Evolutionary conservation across 1,284 basidiomycete genomes (phyloP).

Genomic region (Cryptococcus sp.): DNA sequence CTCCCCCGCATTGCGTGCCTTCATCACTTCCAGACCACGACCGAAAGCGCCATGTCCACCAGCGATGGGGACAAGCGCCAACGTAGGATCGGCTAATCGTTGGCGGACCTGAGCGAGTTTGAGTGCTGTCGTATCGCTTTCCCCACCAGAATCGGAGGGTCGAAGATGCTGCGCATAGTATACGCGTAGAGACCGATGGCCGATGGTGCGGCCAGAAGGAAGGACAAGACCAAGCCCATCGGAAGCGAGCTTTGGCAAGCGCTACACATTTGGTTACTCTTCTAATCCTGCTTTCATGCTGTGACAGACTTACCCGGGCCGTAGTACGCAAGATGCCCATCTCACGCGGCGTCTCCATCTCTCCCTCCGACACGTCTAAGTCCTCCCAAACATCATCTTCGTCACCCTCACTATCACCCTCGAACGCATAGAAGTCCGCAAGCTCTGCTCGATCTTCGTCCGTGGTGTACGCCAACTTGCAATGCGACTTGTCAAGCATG

Average conservation of each 20-base stretch:
- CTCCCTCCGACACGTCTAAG: constrained; percentile 40
- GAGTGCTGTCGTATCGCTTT: constrained; percentile 34
- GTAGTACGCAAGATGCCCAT: too few relatives aligned
- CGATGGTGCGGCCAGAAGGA: constrained; percentile 88
- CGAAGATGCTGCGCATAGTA: constrained; percentile 85
- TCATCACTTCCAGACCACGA: constrained; percentile 74
- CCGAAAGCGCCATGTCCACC: constrained; percentile 86
- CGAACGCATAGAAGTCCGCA: constrained; percentile 94
- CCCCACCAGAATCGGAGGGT: constrained; percentile 44
- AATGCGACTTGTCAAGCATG: constrained; percentile 92
- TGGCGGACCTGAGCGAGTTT: constrained; percentile 68
- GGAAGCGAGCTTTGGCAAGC: constrained; percentile 7
- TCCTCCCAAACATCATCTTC: constrained; percentile 53
- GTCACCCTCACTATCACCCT: constrained; percentile 70
- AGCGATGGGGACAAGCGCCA: constrained; percentile 75
- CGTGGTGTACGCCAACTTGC: constrained; percentile 89
- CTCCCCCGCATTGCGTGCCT: constrained; percentile 91
- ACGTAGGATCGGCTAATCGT: constrained; percentile 75
- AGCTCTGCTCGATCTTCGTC: constrained; percentile 80
- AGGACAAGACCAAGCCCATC: constrained; percentile 84
- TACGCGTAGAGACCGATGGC: constrained; percentile 81
- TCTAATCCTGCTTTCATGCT: too few relatives aligned
- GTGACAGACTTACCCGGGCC: too few relatives aligned
- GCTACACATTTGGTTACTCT: too few relatives aligned
- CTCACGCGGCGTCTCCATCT: constrained; percentile 28